Evolutionary conservation across 2,329 filamentous ascomycete genomes (phyloP).

Genomic region (Neonectria faginata): DNA sequence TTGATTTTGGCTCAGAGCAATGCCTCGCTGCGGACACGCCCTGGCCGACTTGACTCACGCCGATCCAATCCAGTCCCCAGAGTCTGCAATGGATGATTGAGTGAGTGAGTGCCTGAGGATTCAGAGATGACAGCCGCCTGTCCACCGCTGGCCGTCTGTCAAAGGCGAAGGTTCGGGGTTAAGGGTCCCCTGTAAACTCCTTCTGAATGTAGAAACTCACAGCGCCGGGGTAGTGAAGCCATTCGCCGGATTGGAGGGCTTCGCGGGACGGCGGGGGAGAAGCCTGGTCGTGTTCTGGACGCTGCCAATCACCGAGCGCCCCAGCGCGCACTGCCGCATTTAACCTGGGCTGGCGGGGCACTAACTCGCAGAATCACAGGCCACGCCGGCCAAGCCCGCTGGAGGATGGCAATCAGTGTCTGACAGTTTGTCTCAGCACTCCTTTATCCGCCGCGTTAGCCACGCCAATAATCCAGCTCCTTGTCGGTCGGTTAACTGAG

Average conservation of each 20-base stretch:
- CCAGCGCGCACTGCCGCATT: constrained; percentile 13
- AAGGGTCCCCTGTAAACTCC: constrained; percentile 32
- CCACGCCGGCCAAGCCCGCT: constrained; percentile 6
- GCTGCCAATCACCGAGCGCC: constrained; percentile 20
- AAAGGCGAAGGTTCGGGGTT: constrained; percentile 16
- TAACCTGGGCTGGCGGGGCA: constrained; percentile 22
- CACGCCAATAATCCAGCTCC: constrained; percentile 13
- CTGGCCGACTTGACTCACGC: constrained; percentile 42
- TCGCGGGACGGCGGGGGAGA: constrained; percentile 21
- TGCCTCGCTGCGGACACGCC: constrained; percentile 7
- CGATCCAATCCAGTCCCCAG: constrained; percentile 25
- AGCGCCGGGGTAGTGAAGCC: constrained; percentile 20
- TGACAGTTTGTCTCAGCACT: constrained; percentile 2
- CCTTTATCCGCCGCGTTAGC: constrained; percentile 15
- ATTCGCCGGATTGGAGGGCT: constrained; percentile 21
- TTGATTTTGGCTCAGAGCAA: neutral
- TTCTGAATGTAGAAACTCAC: constrained; percentile 37
- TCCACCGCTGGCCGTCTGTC: neutral
- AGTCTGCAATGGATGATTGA: neutral
- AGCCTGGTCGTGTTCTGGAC: constrained; percentile 13
- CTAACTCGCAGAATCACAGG: constrained; percentile 11
- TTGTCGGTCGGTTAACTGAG: neutral
- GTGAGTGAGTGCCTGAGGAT: constrained; percentile 1
- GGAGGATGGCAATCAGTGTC: neutral
- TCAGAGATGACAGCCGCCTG: neutral